phyloP scores from a whole-genome alignment of 176 grass and related monocot species.

The Neostapfia colusana region DNA sequence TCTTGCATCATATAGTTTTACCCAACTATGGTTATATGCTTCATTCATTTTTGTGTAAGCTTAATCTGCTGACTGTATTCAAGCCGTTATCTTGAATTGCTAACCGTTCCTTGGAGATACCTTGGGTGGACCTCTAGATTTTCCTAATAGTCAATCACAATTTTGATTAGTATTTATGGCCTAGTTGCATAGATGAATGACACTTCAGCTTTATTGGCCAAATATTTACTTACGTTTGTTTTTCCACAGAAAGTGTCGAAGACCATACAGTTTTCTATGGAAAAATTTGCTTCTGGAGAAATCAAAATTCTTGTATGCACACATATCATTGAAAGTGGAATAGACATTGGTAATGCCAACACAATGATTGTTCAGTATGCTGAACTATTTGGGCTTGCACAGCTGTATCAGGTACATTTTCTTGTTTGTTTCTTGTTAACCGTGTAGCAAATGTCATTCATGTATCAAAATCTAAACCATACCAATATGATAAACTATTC shows the following conservation, averaged over 20 bases:
- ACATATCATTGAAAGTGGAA: constrained; percentile 96
- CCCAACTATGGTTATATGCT: not conserved
- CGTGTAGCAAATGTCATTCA: not conserved
- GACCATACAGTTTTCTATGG: constrained; percentile 74
- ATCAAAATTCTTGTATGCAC: constrained; percentile 89
- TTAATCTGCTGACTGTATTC: constrained; percentile 11
- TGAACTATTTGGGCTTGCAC: constrained; percentile 85
- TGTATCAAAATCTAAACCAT: constrained; percentile 2
- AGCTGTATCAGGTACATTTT: constrained; percentile 82
- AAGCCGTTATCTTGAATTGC: constrained; percentile 17
- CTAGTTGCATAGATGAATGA: constrained; percentile 22
- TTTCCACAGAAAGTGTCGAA: constrained; percentile 70
- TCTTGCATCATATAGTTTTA: not conserved
- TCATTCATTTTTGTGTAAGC: not conserved
- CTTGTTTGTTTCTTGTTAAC: not conserved
- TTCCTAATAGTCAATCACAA: not conserved
- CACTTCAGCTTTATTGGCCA: constrained; percentile 13
- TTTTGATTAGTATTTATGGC: constrained; percentile 16
- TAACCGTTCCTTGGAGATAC: not conserved
- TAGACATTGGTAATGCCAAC: constrained; percentile 94
- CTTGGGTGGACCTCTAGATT: not conserved
- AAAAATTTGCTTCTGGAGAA: constrained; percentile 67
- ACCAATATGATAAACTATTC: not conserved
- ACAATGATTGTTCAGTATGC: constrained; percentile 87
- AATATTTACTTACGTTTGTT: constrained; percentile 16